Percentiles rank a stretch among this genome's conserved stretches.
Conservation (phyloP, 441 rosid genomes). For the Erysimum cheiri region DNA sequence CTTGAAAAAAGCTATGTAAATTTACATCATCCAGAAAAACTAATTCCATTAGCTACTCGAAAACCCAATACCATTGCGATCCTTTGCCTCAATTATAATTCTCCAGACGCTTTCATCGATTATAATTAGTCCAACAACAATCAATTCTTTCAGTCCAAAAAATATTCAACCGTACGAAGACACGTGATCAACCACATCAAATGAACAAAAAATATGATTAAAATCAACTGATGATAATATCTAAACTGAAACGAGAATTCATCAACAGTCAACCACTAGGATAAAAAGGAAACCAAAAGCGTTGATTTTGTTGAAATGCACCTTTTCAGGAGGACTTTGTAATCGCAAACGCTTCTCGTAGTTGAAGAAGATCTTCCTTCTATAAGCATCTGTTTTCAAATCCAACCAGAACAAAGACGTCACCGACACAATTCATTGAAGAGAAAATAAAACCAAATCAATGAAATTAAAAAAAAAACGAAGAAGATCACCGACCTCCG, state of each 20-base stretch:
- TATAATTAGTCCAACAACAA: neutral
- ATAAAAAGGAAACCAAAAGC: too few species aligned
- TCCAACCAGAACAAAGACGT: neutral
- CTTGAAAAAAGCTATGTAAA: neutral
- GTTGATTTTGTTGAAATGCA: slow-evolving; percentile 21
- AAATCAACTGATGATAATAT: neutral
- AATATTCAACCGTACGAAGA: neutral
- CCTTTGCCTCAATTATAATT: neutral
- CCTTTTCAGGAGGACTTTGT: slow-evolving; percentile 94
- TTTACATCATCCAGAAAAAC: neutral
- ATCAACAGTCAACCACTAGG: neutral
- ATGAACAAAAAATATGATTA: neutral
- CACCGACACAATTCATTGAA: neutral
- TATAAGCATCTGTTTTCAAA: slow-evolving; percentile 62
- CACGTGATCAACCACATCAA: neutral
- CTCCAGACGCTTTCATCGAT: neutral
- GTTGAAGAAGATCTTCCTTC: slow-evolving; percentile 88
- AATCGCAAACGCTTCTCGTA: slow-evolving; percentile 92
- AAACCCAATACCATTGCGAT: neutral
- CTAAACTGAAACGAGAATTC: neutral
- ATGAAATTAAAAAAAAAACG: neutral
- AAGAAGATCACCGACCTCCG: slow-evolving; percentile 53
- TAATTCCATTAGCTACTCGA: neutral
- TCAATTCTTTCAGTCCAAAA: neutral
- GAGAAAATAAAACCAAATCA: neutral